Percentiles rank a stretch among this genome's conserved stretches.
phyloP scores from a whole-genome alignment of 495 filamentous ascomycete genomes.

The Bacidia rubella region DNA sequence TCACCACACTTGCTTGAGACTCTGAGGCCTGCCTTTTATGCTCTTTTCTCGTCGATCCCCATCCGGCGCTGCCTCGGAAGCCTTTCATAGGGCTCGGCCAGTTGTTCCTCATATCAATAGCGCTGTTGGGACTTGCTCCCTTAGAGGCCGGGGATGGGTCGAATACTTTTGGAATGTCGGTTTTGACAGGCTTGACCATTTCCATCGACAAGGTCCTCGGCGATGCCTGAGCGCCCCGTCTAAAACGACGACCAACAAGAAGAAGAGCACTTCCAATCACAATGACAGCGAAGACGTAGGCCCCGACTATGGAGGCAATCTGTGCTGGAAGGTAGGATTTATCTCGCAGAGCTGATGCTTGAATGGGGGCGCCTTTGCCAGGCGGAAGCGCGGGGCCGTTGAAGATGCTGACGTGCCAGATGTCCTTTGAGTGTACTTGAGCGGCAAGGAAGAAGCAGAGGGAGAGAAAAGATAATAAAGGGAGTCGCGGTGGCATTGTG shows the following conservation, averaged over 20 bases:
- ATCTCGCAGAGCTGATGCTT: conserved; percentile 41
- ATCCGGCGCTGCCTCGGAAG: conserved; percentile 25
- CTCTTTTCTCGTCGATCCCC: conserved; percentile 28
- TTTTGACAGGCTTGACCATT: conserved; percentile 39
- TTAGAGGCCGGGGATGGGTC: conserved; percentile 21
- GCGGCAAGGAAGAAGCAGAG: conserved; percentile 7
- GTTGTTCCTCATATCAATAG: conserved; percentile 19
- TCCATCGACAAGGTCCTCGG: conserved; percentile 43
- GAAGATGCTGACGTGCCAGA: conserved; percentile 34
- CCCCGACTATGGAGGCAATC: conserved; percentile 65
- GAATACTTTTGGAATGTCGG: conserved; percentile 18
- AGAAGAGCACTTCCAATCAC: conserved; percentile 54
- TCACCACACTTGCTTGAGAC: conserved; percentile 37
- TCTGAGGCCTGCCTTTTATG: conserved; percentile 27
- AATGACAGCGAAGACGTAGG: conserved; percentile 62
- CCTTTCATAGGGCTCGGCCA: conserved; percentile 30
- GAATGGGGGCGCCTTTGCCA: conserved; percentile 42
- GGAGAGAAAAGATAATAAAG: conserved; percentile 2
- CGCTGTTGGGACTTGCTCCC: conserved; percentile 35
- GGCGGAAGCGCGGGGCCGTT: conserved; percentile 43
- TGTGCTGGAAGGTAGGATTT: conserved; percentile 52
- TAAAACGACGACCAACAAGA: conserved; percentile 45
- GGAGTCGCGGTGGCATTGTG: conserved; percentile 12
- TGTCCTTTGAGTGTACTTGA: conserved; percentile 11
- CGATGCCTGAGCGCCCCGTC: conserved; percentile 38